Evolutionary conservation across 169 alveolate genomes (phyloP), one percentile per base, ranked within the genome.

Genomic region (Condylostoma magnum): DNA sequence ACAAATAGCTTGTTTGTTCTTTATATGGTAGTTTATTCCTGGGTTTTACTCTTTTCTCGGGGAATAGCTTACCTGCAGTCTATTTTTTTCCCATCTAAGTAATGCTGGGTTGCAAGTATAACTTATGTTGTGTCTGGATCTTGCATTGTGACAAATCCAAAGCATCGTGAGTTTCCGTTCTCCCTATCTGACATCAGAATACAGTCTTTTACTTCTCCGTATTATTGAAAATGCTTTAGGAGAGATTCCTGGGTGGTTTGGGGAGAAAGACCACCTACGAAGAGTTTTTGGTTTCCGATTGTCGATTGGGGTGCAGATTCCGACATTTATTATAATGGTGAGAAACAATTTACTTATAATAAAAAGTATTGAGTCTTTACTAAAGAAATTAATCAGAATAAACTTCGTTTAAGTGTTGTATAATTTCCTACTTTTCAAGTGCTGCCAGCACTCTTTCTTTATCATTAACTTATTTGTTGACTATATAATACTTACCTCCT

Each of bases 1-100:
- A 92, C 94, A 84, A 94, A 94, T 36, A 94, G 77, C 55, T 89
- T 86, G 25, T 77, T 71, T 12, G 89, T 77, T 28, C 82, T 12
- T 50, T 55, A 43, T 43, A 22, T n/a, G 18, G 51, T 22, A 43
- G 51, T n/a, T n/a, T 43, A n/a, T 43, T 43, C 51, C n/a, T n/a
- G 18, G 51, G 15, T n/a, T 1, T 43, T 22, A 2, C 51, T 22
- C 18, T 43, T n/a, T 2, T 43, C 51, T 43, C 51, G 0, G 15
- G 51, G 51, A 22, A 43, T 22, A 43, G 51, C 51, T 1, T n/a
- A 22, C 51, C 18, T 43, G 51, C 51, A 43, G 2, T 43, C 51
- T n/a, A 43, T 22, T 43, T 43, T 43, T 43, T 43, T 43, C 25
- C 51, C 51, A 22, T 43, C 51, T n/a, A 43, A n/a, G 15, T n/a